Percentiles rank a stretch among this genome's conserved stretches.
These are phyloP conservation scores for Paramarasmius palmivorus DNA, from an alignment of 1,284 basidiomycete species.

Conservation along the genomic window DNA sequence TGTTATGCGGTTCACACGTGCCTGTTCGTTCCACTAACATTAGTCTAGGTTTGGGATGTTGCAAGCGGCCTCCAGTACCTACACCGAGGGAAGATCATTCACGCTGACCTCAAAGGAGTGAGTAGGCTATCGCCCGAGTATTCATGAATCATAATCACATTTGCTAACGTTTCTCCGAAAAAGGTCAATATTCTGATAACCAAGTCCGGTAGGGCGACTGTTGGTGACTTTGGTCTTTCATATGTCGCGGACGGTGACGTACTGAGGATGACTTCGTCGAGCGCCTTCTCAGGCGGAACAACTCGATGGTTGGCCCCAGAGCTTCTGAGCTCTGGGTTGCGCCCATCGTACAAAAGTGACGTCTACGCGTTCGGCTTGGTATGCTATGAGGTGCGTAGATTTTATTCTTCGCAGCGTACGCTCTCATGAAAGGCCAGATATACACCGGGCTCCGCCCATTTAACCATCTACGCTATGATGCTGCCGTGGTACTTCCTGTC, in stretches of 20 bases:
- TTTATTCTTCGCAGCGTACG: neutral
- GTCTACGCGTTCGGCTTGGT: neutral
- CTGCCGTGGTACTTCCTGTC: neutral
- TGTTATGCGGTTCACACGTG: neutral
- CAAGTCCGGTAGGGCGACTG: neutral
- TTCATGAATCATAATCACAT: too few species aligned
- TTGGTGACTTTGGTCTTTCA: neutral
- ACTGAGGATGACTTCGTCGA: neutral
- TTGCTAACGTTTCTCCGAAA: neutral
- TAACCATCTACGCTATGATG: neutral
- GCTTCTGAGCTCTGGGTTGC: neutral
- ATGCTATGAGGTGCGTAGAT: neutral
- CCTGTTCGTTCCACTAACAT: neutral
- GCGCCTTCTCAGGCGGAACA: neutral
- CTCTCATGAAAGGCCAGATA: neutral
- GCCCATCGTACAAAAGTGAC: neutral
- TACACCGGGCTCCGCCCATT: neutral
- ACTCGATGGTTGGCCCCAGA: slow-evolving; percentile 1
- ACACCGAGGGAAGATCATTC: neutral
- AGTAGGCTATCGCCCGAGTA: neutral
- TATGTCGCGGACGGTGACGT: neutral
- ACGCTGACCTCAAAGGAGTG: neutral
- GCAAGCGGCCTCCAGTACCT: neutral
- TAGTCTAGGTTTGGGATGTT: neutral
- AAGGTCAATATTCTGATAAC: neutral